Conservation (phyloP, 163 green algal genomes). For the Volvox carteri region DNA sequence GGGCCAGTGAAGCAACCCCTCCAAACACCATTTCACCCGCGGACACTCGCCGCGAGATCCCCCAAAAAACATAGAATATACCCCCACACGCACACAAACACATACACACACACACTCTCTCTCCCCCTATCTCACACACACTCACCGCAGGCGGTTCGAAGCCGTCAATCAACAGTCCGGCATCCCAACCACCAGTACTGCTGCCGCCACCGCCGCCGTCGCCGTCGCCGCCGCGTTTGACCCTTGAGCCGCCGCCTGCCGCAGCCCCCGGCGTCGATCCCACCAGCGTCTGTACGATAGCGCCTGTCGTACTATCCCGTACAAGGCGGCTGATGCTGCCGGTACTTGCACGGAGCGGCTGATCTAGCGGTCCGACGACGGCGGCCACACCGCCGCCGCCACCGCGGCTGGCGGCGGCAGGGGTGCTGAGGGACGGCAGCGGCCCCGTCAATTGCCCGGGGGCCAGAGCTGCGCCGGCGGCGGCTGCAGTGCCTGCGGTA, state of each 20-base stretch:
- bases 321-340: slow-evolving; percentile 54
- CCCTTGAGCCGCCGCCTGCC: background rate
- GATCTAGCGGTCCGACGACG: slow-evolving; percentile 28
- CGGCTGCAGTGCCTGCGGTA: background rate
- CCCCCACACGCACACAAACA: too few relatives aligned
- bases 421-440: too few relatives aligned
- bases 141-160: slow-evolving; percentile 77
- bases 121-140: background rate
- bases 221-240: background rate
- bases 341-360: slow-evolving; percentile 51
- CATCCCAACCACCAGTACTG: slow-evolving; percentile 36
- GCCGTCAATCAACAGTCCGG: slow-evolving; percentile 79
- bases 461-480: background rate
- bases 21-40: too few relatives aligned
- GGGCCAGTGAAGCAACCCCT: too few relatives aligned
- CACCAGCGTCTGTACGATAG: slow-evolving; percentile 56
- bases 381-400: too few relatives aligned
- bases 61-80: too few relatives aligned
- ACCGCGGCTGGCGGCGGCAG: background rate
- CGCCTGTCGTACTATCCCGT: slow-evolving; percentile 34
- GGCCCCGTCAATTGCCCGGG: background rate
- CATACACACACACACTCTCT: background rate
- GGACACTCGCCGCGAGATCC: too few relatives aligned
- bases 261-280: background rate
- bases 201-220: too few relatives aligned